phyloP scores from a whole-genome alignment of 352 stramenopile genomes.

The Halophytophthora polymorphica region DNA sequence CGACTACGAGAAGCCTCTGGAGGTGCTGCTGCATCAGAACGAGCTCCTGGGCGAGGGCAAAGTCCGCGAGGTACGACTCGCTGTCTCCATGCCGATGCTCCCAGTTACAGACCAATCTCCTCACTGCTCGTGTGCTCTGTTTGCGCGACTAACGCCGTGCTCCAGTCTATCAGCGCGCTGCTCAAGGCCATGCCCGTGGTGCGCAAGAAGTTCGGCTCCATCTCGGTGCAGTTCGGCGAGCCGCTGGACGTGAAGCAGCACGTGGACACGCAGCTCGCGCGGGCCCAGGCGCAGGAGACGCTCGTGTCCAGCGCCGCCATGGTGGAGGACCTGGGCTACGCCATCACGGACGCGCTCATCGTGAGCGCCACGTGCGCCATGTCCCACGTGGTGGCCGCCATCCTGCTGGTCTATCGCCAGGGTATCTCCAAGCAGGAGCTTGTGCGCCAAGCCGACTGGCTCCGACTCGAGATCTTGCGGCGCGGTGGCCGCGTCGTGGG shows the following conservation, averaged over 20 bases:
- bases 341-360: conserved; percentile 74
- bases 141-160: too few relatives aligned
- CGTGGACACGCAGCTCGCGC: conserved; percentile 23
- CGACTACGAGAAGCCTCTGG: conserved; percentile 84
- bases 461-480: conserved; percentile 64
- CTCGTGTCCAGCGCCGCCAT: conserved; percentile 37
- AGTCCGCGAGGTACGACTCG: conserved; percentile 55
- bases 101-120: neutral
- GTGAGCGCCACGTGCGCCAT: conserved; percentile 62
- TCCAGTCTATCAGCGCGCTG: conserved; percentile 62
- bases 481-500: conserved; percentile 69
- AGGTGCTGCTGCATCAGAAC: conserved; percentile 80
- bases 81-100: neutral
- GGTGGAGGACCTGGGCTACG: conserved; percentile 66
- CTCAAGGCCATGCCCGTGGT: conserved; percentile 66
- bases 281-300: conserved; percentile 25
- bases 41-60: conserved; percentile 79
- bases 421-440: conserved; percentile 72
- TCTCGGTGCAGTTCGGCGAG: conserved; percentile 71
- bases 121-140: neutral
- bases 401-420: conserved; percentile 77
- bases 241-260: conserved; percentile 70
- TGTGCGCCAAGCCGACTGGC: conserved; percentile 69
- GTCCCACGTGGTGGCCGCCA: conserved; percentile 68
- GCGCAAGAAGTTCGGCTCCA: conserved; percentile 80